Base-by-base conservation (phyloP, 2,329 filamentous ascomycete genomes). In the Sporothrix curviconia region DNA sequence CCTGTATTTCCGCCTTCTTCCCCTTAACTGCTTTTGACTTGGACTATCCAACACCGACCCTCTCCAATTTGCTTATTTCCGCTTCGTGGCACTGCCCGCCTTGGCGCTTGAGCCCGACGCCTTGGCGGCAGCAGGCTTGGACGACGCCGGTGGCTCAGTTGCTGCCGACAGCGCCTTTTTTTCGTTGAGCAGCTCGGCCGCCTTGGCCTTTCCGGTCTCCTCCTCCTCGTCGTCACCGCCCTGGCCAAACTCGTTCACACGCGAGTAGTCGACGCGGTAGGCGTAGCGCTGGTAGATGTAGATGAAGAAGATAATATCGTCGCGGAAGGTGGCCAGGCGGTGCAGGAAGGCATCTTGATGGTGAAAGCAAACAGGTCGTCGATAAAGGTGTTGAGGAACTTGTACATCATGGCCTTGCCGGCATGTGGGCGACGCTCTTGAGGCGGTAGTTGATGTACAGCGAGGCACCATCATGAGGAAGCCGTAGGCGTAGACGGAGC, bases 361-460 rank as follows among this genome's bases (percentile, higher is more conserved):
- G 94, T 99, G 68, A 97, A 99, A 2, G 94, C 94, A 69, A 99
- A 99, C 32, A 99, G 78, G 69, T 99, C 94, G 72, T 99, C 94
- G 70, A 99, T 97, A 71, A 99, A 99, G 5, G 94, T 97, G 76
- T 97, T 96, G 63, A 97, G 77, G 74, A 96, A 96, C 76, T 97
- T 96, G 82, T 96, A 96, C 71, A 86, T 92, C 90, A 99, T 94
- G 49, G 94, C 91, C 75, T 90, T 92, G 64, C 81, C 90, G 1
- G 92, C 92, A 99, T 96, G 74, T 99, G 94, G 11, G 94, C 94
- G 34, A 97, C 90, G 64, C 85, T 87, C 80, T 92, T 96, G 64
- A 99, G 83, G 12, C 92, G 86, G 78, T 99, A 99, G 80, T 99
- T 99, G 83, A 99, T 99, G 77, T 97, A 99, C 34, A 99, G 79